These are phyloP conservation scores for Backusella macrospora DNA, from an alignment of 192 early-diverging fungal species.

Conservation along the genomic window DNA sequence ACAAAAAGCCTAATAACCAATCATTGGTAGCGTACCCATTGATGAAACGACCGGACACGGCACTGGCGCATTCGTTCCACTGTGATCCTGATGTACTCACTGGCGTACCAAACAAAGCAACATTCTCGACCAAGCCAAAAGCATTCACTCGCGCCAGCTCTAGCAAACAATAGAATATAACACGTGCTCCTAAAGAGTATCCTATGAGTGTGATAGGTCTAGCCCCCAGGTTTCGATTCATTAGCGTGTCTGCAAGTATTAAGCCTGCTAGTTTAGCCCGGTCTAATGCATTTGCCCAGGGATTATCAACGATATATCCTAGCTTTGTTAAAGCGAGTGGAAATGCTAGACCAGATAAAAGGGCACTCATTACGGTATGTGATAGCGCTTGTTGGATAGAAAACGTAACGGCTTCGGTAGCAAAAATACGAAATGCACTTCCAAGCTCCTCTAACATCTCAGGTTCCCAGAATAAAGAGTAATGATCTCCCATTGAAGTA, in stretches of 20 bases:
- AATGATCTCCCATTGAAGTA: conserved; percentile 82
- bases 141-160: conserved; percentile 83
- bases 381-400: conserved; percentile 74
- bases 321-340: conserved; percentile 82
- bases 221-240: conserved; percentile 81
- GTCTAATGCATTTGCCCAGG: conserved; percentile 83
- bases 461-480: conserved; percentile 90
- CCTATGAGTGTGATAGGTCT: conserved; percentile 91
- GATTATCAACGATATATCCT: conserved; percentile 87
- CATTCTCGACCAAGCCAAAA: conserved; percentile 86
- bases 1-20: conserved; percentile 90
- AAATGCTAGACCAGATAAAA: conserved; percentile 75
- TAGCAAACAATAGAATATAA: conserved; percentile 90
- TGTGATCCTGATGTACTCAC: conserved; percentile 78
- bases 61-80: conserved; percentile 77
- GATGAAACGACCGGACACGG: conserved; percentile 83
- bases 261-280: conserved; percentile 79
- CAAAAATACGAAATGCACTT: conserved; percentile 82
- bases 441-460: conserved; percentile 82
- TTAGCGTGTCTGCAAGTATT: conserved; percentile 85
- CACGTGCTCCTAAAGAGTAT: conserved; percentile 88
- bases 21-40: conserved; percentile 91
- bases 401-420: conserved; percentile 79
- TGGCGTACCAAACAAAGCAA: conserved; percentile 87
- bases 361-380: conserved; percentile 71